A percentile compares a stretch with the other conserved stretches of the same genome.
phyloP scores from a whole-genome alignment of 2,329 filamentous ascomycete genomes.

The Grosmannia clavigera region DNA sequence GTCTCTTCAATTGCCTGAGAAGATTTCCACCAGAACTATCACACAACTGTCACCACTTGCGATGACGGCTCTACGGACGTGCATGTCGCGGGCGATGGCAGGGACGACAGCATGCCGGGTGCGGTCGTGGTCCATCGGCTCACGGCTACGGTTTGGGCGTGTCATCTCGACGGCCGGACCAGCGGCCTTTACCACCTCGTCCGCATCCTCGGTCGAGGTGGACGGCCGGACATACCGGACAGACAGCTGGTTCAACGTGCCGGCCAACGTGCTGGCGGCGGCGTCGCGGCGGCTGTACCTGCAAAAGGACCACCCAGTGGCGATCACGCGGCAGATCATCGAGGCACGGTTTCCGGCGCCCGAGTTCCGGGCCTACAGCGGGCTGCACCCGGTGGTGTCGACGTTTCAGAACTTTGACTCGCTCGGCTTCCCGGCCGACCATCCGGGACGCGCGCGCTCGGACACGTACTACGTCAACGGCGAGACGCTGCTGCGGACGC shows the following conservation, averaged over 20 bases:
- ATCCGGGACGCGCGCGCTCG: conserved; percentile 73
- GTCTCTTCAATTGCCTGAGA: no score
- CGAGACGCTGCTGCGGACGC: conserved; percentile 73
- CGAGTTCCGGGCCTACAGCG: conserved; percentile 54
- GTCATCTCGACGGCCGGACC: no score
- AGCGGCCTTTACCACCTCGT: background rate
- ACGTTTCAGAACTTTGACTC: conserved; percentile 90
- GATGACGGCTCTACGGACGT: no score
- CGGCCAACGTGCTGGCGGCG: conserved; percentile 60
- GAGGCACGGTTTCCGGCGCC: conserved; percentile 72
- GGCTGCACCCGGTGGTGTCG: conserved; percentile 71
- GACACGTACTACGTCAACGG: conserved; percentile 96
- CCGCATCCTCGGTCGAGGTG: conserved; percentile 33
- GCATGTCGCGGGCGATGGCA: no score
- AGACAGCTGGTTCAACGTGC: conserved; percentile 79
- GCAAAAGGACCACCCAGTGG: conserved; percentile 79
- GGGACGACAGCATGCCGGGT: no score
- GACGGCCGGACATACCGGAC: conserved; percentile 51
- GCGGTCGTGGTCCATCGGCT: no score
- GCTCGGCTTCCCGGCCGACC: conserved; percentile 78
- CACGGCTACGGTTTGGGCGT: no score
- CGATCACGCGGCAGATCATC: conserved; percentile 83
- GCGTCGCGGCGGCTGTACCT: conserved; percentile 74
- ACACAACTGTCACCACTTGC: no score
- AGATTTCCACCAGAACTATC: no score